phyloP scores from a whole-genome alignment of 495 filamentous ascomycete species.

The Extremus antarcticus region DNA sequence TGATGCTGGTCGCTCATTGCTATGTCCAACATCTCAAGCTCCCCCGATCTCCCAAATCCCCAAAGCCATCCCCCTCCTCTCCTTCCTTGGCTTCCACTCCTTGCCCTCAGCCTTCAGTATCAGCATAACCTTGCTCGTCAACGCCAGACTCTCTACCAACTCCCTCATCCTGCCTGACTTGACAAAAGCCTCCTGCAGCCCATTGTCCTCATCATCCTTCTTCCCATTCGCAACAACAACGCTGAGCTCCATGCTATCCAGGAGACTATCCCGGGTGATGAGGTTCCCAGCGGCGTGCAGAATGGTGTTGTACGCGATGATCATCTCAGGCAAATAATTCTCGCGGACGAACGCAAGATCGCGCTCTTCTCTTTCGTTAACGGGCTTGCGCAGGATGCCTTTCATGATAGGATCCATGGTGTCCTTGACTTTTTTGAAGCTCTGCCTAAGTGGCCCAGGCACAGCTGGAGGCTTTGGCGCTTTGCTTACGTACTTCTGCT shows the following conservation, averaged over 20 bases:
- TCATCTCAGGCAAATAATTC: conserved; percentile 67
- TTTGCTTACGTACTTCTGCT: conserved; percentile 11
- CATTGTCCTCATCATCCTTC: conserved; percentile 18
- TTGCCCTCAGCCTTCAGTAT: conserved; percentile 43
- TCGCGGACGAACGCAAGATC: conserved; percentile 44
- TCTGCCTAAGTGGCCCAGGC: background rate
- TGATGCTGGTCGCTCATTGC: too few species aligned
- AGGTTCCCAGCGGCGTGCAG: conserved; percentile 57
- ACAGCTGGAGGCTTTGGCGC: background rate
- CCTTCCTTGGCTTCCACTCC: conserved; percentile 35
- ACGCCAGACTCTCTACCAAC: conserved; percentile 62
- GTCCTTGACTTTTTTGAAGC: conserved; percentile 26
- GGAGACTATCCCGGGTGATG: conserved; percentile 51
- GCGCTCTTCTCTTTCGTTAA: conserved; percentile 8
- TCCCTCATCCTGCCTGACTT: conserved; percentile 60
- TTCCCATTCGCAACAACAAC: conserved; percentile 51
- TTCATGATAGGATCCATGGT: conserved; percentile 18
- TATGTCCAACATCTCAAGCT: too few species aligned
- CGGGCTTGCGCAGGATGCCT: conserved; percentile 6
- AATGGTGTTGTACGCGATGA: conserved; percentile 68
- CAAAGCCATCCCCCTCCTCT: conserved; percentile 6
- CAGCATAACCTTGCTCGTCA: conserved; percentile 62
- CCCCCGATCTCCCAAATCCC: conserved; percentile 16
- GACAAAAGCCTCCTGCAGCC: conserved; percentile 55
- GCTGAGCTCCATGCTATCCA: conserved; percentile 70